Evolutionary conservation across 495 filamentous ascomycete genomes (phyloP).

Genomic region (Tuber calosporum): DNA sequence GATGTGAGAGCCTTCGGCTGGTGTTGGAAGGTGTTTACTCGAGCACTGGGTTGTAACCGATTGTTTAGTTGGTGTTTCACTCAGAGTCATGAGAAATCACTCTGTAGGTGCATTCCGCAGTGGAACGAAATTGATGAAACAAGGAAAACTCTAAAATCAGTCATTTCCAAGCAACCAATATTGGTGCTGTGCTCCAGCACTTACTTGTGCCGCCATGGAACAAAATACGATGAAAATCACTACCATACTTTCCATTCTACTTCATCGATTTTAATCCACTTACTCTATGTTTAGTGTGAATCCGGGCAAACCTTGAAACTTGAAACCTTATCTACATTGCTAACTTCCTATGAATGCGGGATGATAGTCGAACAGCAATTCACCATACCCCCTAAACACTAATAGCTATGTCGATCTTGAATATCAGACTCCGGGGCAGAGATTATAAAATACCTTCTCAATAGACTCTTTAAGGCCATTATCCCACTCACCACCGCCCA

Average conservation of each 20-base stretch:
- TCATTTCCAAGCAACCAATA: neutral
- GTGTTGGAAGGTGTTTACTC: neutral
- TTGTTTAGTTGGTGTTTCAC: neutral
- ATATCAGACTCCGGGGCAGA: neutral
- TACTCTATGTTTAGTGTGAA: neutral
- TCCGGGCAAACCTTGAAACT: neutral
- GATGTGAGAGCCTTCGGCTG: neutral
- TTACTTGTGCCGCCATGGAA: neutral
- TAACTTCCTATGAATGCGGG: neutral
- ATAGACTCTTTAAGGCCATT: neutral
- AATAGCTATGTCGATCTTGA: neutral
- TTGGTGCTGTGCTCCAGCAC: neutral
- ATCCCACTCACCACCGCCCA: neutral
- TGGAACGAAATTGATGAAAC: neutral
- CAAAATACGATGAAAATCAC: neutral
- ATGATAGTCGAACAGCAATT: neutral
- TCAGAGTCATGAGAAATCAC: neutral
- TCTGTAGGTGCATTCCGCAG: neutral
- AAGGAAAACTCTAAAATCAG: neutral
- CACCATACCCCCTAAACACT: neutral
- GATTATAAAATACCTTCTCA: neutral
- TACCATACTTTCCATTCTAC: neutral
- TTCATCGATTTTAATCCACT: neutral
- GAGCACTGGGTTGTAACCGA: neutral
- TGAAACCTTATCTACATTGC: neutral